These are phyloP conservation scores for Ceratocystis colombiana DNA, from an alignment of 2,329 filamentous ascomycete genomes.

Conservation along the genomic window DNA sequence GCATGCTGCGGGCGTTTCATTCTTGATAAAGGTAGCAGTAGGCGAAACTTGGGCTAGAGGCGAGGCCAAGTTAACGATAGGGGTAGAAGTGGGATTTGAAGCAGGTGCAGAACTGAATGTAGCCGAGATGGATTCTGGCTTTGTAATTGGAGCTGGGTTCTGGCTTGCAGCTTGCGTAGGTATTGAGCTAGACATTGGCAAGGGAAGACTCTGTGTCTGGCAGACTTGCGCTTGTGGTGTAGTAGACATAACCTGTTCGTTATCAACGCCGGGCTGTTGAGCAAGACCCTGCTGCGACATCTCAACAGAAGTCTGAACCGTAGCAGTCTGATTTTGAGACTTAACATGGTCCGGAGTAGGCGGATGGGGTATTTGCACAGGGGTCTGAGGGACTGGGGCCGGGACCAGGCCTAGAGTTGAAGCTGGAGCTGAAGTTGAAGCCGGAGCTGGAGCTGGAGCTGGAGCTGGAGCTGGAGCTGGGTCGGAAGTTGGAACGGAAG, in stretches of 20 bases:
- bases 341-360: background rate
- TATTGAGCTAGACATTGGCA: background rate
- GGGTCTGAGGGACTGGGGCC: background rate
- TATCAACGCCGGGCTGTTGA: background rate
- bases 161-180: background rate
- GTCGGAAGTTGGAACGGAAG: background rate
- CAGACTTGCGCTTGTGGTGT: background rate
- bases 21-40: background rate
- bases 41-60: background rate
- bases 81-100: background rate
- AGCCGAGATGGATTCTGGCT: background rate
- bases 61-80: background rate
- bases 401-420: background rate
- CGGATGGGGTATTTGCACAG: background rate
- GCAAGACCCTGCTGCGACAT: background rate
- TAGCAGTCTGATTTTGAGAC: background rate
- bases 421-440: background rate
- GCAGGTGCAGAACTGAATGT: background rate
- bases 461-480: background rate
- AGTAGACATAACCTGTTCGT: background rate
- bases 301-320: background rate
- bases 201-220: background rate
- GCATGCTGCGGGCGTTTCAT: constrained; percentile 12
- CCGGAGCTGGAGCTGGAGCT: background rate
- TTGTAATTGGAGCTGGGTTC: background rate